Percentiles rank a stretch among this genome's conserved stretches.
Evolutionary conservation across 2,329 filamentous ascomycete genomes (phyloP).

Genomic region (Colletotrichum graminicola): DNA sequence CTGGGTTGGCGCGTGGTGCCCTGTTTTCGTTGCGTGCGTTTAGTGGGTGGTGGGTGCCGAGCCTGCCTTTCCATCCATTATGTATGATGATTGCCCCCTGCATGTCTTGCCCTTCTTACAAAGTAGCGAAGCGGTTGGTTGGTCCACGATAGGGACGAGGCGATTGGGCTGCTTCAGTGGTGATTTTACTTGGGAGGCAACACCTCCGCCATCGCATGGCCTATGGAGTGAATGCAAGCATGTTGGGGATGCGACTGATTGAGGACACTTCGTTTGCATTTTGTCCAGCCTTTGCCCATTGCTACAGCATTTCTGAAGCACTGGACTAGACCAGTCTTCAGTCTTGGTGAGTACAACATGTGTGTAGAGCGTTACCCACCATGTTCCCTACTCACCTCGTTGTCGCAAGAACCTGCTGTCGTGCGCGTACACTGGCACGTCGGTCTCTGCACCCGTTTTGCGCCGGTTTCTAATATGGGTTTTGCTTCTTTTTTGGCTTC

Average conservation of each 20-base stretch:
- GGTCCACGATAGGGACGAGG: neutral
- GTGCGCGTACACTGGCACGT: too few relatives aligned
- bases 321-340: neutral
- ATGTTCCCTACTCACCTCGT: neutral
- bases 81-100: slow-evolving; percentile 17
- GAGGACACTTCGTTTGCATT: neutral
- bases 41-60: neutral
- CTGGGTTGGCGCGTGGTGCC: neutral
- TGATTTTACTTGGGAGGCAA: neutral
- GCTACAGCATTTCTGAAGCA: slow-evolving; percentile 3
- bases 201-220: neutral
- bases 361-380: neutral
- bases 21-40: neutral
- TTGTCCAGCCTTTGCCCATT: neutral
- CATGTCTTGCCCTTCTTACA: slow-evolving; percentile 3
- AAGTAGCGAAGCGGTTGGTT: neutral
- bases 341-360: neutral
- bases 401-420: too few relatives aligned
- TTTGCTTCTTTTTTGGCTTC: neutral
- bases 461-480: neutral
- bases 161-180: slow-evolving; percentile 2
- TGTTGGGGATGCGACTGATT: neutral
- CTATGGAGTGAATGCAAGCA: slow-evolving; percentile 3
- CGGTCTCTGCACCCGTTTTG: neutral
- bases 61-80: slow-evolving; percentile 20